phyloP scores from a whole-genome alignment of 495 filamentous ascomycete genomes.

The Penicillium daleae region DNA sequence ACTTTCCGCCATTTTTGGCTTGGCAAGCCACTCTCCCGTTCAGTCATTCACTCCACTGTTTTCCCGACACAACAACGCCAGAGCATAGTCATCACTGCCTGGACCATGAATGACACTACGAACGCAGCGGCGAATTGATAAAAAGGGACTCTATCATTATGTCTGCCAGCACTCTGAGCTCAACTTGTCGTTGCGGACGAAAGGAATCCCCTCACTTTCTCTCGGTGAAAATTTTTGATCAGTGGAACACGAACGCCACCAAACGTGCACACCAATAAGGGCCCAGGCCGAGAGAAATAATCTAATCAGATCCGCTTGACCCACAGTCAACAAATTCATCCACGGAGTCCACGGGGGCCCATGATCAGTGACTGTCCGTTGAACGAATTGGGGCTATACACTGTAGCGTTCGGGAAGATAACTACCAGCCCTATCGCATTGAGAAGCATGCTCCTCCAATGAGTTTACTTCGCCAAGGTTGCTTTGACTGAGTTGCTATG shows the following conservation, averaged over 20 bases:
- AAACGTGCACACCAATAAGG: neutral
- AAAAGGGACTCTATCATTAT: neutral
- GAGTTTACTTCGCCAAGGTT: neutral
- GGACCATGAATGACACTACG: neutral
- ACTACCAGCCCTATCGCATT: neutral
- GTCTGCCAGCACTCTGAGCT: neutral
- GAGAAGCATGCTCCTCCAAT: neutral
- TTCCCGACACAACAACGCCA: neutral
- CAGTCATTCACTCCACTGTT: neutral
- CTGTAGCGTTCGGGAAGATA: neutral
- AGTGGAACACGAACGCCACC: conserved; percentile 8
- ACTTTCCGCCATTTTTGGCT: neutral
- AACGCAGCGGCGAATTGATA: neutral
- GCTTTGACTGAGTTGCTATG: neutral
- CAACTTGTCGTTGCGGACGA: neutral
- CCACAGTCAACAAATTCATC: neutral
- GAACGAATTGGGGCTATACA: neutral
- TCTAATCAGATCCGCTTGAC: conserved; percentile 8
- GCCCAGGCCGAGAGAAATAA: neutral
- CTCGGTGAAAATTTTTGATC: neutral
- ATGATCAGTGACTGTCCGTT: neutral
- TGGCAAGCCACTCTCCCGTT: neutral
- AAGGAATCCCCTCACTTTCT: neutral
- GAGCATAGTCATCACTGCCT: neutral
- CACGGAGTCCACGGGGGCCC: neutral